Conservation (phyloP, 441 rosid species). For the Gossypium schwendimanii region DNA sequence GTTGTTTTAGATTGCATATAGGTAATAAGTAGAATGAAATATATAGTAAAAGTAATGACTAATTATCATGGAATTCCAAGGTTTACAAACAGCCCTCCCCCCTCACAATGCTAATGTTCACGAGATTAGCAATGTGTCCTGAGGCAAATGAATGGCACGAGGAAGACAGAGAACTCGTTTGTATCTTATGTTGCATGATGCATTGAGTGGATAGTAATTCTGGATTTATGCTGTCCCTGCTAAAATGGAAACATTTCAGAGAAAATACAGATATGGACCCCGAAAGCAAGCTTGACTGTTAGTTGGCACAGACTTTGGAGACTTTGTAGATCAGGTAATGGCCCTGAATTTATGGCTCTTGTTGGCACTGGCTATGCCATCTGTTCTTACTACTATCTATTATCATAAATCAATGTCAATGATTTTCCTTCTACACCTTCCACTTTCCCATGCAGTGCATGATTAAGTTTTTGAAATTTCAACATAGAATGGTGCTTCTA, state of each 20-base stretch:
- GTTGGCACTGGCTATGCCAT: background rate
- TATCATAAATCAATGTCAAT: background rate
- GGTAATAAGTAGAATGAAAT: background rate
- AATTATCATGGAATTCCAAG: conserved; percentile 7
- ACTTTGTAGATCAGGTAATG: background rate
- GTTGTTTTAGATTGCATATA: background rate
- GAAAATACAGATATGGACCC: background rate
- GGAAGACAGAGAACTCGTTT: background rate
- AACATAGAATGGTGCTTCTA: background rate
- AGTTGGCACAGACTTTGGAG: background rate
- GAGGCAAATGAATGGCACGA: background rate
- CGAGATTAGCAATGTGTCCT: background rate
- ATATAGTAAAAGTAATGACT: background rate
- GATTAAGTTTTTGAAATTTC: background rate
- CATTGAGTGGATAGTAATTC: background rate
- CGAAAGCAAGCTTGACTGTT: background rate
- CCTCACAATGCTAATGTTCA: background rate
- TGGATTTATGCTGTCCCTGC: background rate
- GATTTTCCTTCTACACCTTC: background rate
- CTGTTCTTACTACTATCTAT: conserved; percentile 7
- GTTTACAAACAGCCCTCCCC: background rate
- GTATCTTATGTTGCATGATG: background rate
- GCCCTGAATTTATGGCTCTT: conserved; percentile 2
- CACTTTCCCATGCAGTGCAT: background rate
- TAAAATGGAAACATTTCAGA: background rate